Conservation (phyloP, 1,139 yeast genomes). For the Pichia sp. region DNA sequence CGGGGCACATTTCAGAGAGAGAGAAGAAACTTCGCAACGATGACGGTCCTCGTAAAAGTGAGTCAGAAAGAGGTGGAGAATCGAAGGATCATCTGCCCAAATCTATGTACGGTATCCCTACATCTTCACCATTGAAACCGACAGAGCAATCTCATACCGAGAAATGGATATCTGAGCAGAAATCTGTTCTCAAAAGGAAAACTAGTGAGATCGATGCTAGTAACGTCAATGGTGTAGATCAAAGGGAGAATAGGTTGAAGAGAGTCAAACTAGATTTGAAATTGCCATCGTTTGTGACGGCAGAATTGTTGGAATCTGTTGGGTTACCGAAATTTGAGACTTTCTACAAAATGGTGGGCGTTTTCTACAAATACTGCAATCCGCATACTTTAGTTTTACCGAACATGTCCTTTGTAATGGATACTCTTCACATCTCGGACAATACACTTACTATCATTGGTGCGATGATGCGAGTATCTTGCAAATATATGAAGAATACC, state of each 20-base stretch:
- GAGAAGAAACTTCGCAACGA: too few species aligned
- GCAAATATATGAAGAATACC: conserved; percentile 30
- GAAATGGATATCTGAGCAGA: conserved; percentile 20
- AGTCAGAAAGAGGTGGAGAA: too few species aligned
- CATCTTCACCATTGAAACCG: too few species aligned
- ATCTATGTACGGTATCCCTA: too few species aligned
- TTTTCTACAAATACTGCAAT: conserved; percentile 42
- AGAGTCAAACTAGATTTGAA: conserved; percentile 5
- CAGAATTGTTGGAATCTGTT: conserved; percentile 25
- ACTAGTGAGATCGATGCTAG: background rate
- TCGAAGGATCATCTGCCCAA: too few species aligned
- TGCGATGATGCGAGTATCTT: conserved; percentile 35
- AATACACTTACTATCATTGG: conserved; percentile 34
- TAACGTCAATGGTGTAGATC: background rate
- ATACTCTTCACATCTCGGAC: conserved; percentile 29
- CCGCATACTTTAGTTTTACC: conserved; percentile 41
- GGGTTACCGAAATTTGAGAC: conserved; percentile 40
- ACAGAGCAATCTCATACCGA: conserved; percentile 19
- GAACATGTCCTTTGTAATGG: conserved; percentile 32
- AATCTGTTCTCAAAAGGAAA: conserved; percentile 9
- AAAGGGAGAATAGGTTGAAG: conserved; percentile 1
- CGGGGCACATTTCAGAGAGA: too few species aligned
- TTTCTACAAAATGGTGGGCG: conserved; percentile 35
- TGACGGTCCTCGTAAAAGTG: too few species aligned
- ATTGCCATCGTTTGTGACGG: conserved; percentile 17